Evolutionary conservation across 2,329 filamentous ascomycete genomes (phyloP), one percentile per base, ranked within the genome.

Genomic region (Trematosphaeria pertusa): DNA sequence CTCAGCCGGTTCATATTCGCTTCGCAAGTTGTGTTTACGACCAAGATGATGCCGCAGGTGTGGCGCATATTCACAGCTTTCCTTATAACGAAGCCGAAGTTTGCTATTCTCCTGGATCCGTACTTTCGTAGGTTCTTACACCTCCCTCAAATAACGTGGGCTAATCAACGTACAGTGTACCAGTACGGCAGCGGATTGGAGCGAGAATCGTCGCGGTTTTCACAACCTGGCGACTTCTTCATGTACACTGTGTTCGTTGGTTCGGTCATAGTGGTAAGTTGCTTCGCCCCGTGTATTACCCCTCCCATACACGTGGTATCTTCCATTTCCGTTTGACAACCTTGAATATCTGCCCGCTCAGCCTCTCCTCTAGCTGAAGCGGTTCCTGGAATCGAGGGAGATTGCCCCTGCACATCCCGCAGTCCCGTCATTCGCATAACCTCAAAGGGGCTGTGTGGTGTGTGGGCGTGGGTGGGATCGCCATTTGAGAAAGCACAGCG

Each of bases 191-290:
- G 83, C 66, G 82, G 85, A 56, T 77, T 96, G 38, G 92, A 96
- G 77, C 81, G 74, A 32, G 80, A 81, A 55, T 88, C 87, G 52
- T 75, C 86, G 42, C 85, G 89, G 49, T 93, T 96, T 70, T 75
- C 79, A 32, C 80, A 82, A 58, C 88, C 88, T 47, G 91, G 90
- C 66, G 88, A 94, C 69, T 83, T 94, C 61, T 79, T 94, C 53
- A 86, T 86, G 75, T 96, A 95, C 69, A 75, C 95, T 60, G 73
- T 86, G 48, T 94, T 94, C 68, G 81, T 92, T 61, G 79, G 82
- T 59, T 74, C 75, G 40, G 75, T 87, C 64, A 93, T 94, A 56
- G 68, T 91, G 78, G 91, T 96, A 90, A 85, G 91, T 81, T 52
- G 35, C 37, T 46, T 33, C 35, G 31, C 37, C 24, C 24, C 7